Evolutionary conservation across 2,329 filamentous ascomycete genomes (phyloP).

Genomic region (Colletotrichum orchidophilum): DNA sequence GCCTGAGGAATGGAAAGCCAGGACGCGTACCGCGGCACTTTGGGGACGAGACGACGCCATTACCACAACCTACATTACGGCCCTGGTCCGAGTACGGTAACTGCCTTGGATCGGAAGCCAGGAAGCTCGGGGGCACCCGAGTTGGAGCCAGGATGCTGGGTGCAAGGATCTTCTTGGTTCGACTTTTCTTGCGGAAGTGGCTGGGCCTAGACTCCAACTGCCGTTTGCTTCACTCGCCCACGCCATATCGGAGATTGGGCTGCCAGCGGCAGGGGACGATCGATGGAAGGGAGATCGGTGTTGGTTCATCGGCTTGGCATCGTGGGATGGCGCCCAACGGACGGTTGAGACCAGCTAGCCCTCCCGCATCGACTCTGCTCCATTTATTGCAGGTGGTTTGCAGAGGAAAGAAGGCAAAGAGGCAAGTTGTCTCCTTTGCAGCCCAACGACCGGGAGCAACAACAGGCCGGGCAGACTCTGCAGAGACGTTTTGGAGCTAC

Average conservation of each 20-base stretch:
- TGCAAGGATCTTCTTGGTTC: constrained; percentile 7
- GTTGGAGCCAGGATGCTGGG: neutral
- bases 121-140: neutral
- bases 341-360: constrained; percentile 13
- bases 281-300: neutral
- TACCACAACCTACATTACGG: neutral
- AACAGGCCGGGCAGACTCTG: too few relatives aligned
- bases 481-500: too few relatives aligned
- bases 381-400: too few relatives aligned
- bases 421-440: neutral
- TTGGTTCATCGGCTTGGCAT: constrained; percentile 20
- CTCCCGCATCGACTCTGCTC: neutral
- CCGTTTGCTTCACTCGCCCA: neutral
- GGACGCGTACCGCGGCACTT: constrained; percentile 2
- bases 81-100: neutral
- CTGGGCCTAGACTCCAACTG: neutral
- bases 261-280: neutral
- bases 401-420: neutral
- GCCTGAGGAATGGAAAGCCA: constrained; percentile 41
- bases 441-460: constrained; percentile 4
- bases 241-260: constrained; percentile 4
- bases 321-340: constrained; percentile 7
- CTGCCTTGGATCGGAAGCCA: constrained; percentile 21
- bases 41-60: neutral
- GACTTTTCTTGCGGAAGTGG: neutral